Percentiles rank a stretch among this genome's conserved stretches.
Conservation (phyloP, 1,284 basidiomycete genomes). For the Volvariella volvacea region DNA sequence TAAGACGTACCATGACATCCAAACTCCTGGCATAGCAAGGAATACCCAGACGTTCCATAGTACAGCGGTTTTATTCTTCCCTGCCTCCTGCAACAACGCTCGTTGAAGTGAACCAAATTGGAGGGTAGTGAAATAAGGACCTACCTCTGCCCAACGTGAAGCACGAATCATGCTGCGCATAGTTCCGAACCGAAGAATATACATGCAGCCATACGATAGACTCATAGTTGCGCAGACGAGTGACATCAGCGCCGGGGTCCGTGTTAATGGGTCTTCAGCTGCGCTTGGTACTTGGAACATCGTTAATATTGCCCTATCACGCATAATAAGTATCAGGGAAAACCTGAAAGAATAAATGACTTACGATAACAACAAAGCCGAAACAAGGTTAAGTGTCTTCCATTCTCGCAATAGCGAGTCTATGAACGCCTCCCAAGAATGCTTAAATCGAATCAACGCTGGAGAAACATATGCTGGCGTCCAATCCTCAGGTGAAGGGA, state of each 20-base stretch:
- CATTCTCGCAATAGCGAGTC: slow-evolving; percentile 66
- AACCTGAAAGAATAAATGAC: no score
- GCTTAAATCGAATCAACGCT: slow-evolving; percentile 57
- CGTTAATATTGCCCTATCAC: slow-evolving; percentile 58
- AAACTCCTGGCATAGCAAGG: slow-evolving; percentile 65
- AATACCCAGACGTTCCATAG: slow-evolving; percentile 81
- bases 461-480: slow-evolving; percentile 49
- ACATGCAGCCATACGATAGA: slow-evolving; percentile 69
- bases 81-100: slow-evolving; percentile 47
- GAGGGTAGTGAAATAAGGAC: slow-evolving; percentile 10
- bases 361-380: slow-evolving; percentile 63
- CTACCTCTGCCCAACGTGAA: slow-evolving; percentile 68
- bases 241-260: slow-evolving; percentile 61
- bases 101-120: not conserved
- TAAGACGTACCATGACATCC: slow-evolving; percentile 66
- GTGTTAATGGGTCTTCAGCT: slow-evolving; percentile 54
- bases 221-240: slow-evolving; percentile 68
- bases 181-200: slow-evolving; percentile 69
- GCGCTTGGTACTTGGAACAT: slow-evolving; percentile 65
- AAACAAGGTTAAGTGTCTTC: slow-evolving; percentile 74
- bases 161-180: slow-evolving; percentile 76
- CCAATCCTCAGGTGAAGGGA: slow-evolving; percentile 65
- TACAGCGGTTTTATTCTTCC: slow-evolving; percentile 55
- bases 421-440: slow-evolving; percentile 67
- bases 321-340: slow-evolving; percentile 1